A percentile compares a stretch with the other conserved stretches of the same genome.
Evolutionary conservation across 495 filamentous ascomycete genomes (phyloP).

Genomic region (Penicillium angulare): DNA sequence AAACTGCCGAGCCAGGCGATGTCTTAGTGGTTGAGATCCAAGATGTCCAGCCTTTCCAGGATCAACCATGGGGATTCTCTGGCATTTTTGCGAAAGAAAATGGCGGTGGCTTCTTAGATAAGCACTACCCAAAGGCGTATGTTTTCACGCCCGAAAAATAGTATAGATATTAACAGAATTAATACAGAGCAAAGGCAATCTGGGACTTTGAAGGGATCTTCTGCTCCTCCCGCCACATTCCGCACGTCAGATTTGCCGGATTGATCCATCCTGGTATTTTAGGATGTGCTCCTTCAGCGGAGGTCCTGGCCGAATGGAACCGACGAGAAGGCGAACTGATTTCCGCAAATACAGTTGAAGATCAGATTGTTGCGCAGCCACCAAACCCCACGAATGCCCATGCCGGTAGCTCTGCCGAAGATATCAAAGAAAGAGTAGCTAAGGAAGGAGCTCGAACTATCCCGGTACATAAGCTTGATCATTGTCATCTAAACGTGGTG

Average conservation of each 20-base stretch:
- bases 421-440: slow-evolving; percentile 70
- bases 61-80: slow-evolving; percentile 89
- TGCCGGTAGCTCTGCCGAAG: slow-evolving; percentile 61
- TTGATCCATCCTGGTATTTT: slow-evolving; percentile 94
- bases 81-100: slow-evolving; percentile 82
- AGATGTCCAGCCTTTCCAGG: slow-evolving; percentile 87
- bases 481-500: not conserved
- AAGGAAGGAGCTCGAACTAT: slow-evolving; percentile 88
- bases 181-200: slow-evolving; percentile 78
- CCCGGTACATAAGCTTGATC: slow-evolving; percentile 49
- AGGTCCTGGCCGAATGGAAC: slow-evolving; percentile 75
- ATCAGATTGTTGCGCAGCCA: slow-evolving; percentile 77
- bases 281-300: slow-evolving; percentile 78
- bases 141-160: slow-evolving; percentile 9
- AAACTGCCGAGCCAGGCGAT: slow-evolving; percentile 83
- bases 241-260: slow-evolving; percentile 83
- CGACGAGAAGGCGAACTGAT: slow-evolving; percentile 77
- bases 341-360: slow-evolving; percentile 55
- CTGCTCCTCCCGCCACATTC: slow-evolving; percentile 88
- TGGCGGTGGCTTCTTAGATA: slow-evolving; percentile 90
- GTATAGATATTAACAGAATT: not conserved
- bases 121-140: slow-evolving; percentile 79
- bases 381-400: slow-evolving; percentile 71
- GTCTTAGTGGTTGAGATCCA: slow-evolving; percentile 90
- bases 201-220: slow-evolving; percentile 98